These are phyloP conservation scores for Aspergillus amoenus DNA, from an alignment of 2,329 filamentous ascomycete species.

Conservation along the genomic window DNA sequence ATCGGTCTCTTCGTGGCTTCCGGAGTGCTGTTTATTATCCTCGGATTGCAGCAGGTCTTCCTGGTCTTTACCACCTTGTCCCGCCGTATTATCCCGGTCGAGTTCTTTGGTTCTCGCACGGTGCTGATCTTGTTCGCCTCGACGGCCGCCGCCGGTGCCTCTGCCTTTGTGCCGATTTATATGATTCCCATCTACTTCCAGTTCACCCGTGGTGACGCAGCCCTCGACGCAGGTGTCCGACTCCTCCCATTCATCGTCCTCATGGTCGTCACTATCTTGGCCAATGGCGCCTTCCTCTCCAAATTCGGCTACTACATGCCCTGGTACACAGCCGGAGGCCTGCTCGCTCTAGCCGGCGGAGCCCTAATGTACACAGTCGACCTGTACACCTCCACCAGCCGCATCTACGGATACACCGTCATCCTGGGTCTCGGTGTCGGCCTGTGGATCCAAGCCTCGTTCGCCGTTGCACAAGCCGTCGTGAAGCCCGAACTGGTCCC, in stretches of 20 bases:
- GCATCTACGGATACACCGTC: conserved; percentile 28
- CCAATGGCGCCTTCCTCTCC: conserved; percentile 22
- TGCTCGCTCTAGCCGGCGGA: conserved; percentile 22
- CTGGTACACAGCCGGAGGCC: conserved; percentile 25
- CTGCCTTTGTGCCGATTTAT: conserved; percentile 45
- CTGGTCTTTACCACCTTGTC: conserved; percentile 44
- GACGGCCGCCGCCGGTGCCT: conserved; percentile 36
- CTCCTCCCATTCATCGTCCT: conserved; percentile 28
- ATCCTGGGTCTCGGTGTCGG: conserved; percentile 26
- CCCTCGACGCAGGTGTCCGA: conserved; percentile 26
- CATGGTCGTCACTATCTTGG: conserved; percentile 17
- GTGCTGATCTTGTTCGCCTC: conserved; percentile 46
- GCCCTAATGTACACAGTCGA: conserved; percentile 23
- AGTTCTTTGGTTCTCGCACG: conserved; percentile 42
- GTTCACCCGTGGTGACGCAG: conserved; percentile 46
- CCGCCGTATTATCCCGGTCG: conserved; percentile 50
- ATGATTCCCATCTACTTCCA: conserved; percentile 57
- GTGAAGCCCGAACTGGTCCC: background rate
- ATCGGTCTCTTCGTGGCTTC: conserved; percentile 43
- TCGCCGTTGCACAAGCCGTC: conserved; percentile 18
- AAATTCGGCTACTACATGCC: conserved; percentile 14
- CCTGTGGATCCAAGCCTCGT: conserved; percentile 18
- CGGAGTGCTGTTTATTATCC: conserved; percentile 44
- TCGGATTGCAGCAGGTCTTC: conserved; percentile 40
- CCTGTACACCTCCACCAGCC: conserved; percentile 13